These are phyloP conservation scores for Colletotrichum sp. DNA, from an alignment of 2,329 filamentous ascomycete species.

Conservation along the genomic window DNA sequence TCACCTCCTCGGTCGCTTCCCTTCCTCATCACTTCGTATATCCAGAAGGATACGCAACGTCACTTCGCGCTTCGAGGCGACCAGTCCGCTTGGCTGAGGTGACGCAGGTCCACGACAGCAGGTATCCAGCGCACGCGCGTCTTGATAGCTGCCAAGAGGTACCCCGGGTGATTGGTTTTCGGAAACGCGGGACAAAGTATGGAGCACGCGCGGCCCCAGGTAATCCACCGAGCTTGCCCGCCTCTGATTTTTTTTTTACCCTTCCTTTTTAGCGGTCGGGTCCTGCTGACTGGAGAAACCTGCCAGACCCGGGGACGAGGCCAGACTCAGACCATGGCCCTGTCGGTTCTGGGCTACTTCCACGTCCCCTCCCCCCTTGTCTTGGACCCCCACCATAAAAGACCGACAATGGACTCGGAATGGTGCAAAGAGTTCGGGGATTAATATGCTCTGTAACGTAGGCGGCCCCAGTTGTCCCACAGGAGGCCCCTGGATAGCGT, in stretches of 20 bases:
- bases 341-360: background rate
- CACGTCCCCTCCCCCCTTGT: background rate
- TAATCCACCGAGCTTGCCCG: background rate
- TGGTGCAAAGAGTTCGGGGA: background rate
- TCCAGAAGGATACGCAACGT: background rate
- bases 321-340: background rate
- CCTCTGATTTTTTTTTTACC: background rate
- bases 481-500: background rate
- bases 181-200: background rate
- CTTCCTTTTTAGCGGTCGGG: no score
- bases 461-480: background rate
- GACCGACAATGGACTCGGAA: background rate
- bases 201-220: background rate
- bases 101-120: background rate
- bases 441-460: slow-evolving; percentile 6
- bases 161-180: background rate
- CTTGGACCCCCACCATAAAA: background rate
- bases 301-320: background rate
- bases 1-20: background rate
- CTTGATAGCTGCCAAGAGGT: background rate
- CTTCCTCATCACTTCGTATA: background rate
- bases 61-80: background rate
- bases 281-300: background rate
- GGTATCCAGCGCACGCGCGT: background rate
- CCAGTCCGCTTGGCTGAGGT: background rate